Evolutionary conservation across 2,329 filamentous ascomycete species (phyloP).

Genomic region (Drechslera avenae): DNA sequence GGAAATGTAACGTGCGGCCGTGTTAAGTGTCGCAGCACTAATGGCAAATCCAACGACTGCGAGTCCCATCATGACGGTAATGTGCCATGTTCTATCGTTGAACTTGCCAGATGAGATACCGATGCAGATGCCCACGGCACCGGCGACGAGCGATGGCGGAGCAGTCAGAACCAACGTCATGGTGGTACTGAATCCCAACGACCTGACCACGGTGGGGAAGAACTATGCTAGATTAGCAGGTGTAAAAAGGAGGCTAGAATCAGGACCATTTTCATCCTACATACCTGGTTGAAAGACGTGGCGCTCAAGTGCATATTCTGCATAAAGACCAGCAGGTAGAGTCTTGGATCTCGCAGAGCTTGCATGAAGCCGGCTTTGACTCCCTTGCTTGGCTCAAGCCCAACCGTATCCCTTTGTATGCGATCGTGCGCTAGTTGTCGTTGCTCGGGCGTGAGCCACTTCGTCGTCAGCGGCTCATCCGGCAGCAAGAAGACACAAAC

Average conservation of each 20-base stretch:
- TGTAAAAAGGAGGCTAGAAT: background rate
- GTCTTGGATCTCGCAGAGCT: conserved; percentile 56
- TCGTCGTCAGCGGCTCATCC: conserved; percentile 42
- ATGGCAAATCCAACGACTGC: conserved; percentile 48
- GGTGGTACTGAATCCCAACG: conserved; percentile 56
- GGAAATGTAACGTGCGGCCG: conserved; percentile 7
- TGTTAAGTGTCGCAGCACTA: conserved; percentile 25
- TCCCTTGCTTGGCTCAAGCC: conserved; percentile 46
- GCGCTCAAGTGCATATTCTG: conserved; percentile 60
- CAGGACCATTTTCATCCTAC: too few relatives aligned
- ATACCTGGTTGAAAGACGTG: conserved; percentile 52
- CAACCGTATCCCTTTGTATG: conserved; percentile 51
- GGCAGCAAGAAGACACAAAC: conserved; percentile 34
- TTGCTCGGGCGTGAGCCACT: conserved; percentile 53
- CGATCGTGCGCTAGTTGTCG: conserved; percentile 40
- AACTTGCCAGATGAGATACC: conserved; percentile 46
- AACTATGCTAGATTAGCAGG: conserved; percentile 27
- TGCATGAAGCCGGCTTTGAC: conserved; percentile 55
- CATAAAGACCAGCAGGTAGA: conserved; percentile 62
- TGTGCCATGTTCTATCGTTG: conserved; percentile 51
- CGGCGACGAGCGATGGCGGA: conserved; percentile 28
- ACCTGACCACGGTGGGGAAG: conserved; percentile 56
- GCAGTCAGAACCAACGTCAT: conserved; percentile 58
- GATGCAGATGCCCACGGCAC: conserved; percentile 29
- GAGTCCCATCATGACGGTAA: conserved; percentile 43